phyloP scores from a whole-genome alignment of 192 early-diverging fungal genomes.

The Coemansia sp. region DNA sequence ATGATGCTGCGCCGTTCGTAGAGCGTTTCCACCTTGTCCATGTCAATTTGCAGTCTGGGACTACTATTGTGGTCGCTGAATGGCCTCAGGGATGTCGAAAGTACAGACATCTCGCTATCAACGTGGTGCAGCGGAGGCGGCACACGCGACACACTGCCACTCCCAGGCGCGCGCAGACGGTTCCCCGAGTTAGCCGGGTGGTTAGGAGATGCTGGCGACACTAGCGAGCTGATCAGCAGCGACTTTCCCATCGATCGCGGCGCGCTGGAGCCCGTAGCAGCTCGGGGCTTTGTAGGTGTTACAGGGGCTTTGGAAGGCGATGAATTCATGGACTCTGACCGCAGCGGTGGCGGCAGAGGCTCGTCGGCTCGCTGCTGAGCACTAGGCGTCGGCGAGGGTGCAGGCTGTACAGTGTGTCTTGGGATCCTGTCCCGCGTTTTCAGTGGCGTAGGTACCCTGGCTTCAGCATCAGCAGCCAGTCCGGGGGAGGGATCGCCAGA shows the following conservation, averaged over 20 bases:
- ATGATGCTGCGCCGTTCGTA: slow-evolving; percentile 45
- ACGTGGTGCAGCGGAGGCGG: not conserved
- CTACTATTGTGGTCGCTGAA: slow-evolving; percentile 35
- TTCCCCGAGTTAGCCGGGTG: not conserved
- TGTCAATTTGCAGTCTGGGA: slow-evolving; percentile 42
- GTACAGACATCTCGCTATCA: not conserved
- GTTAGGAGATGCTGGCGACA: slow-evolving; percentile 27
- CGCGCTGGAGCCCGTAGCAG: not conserved
- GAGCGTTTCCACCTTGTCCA: slow-evolving; percentile 46
- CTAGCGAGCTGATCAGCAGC: not conserved
- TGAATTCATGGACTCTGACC: slow-evolving; percentile 32
- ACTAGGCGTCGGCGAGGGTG: not conserved
- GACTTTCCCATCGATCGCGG: slow-evolving; percentile 2
- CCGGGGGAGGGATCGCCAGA: not conserved
- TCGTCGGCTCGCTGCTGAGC: slow-evolving; percentile 1
- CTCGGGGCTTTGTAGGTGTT: slow-evolving; percentile 10
- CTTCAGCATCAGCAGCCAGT: not conserved
- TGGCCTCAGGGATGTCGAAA: slow-evolving; percentile 17
- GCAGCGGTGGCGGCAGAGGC: slow-evolving; percentile 4
- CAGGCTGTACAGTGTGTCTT: slow-evolving; percentile 7
- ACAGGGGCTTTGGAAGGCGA: slow-evolving; percentile 27
- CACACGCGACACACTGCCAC: not conserved
- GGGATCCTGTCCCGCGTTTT: slow-evolving; percentile 39
- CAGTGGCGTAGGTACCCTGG: slow-evolving; percentile 19
- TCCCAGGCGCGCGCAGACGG: not conserved